Base-by-base conservation (phyloP, 371 early-diverging fungal species). In the Mucor plumbeus region DNA sequence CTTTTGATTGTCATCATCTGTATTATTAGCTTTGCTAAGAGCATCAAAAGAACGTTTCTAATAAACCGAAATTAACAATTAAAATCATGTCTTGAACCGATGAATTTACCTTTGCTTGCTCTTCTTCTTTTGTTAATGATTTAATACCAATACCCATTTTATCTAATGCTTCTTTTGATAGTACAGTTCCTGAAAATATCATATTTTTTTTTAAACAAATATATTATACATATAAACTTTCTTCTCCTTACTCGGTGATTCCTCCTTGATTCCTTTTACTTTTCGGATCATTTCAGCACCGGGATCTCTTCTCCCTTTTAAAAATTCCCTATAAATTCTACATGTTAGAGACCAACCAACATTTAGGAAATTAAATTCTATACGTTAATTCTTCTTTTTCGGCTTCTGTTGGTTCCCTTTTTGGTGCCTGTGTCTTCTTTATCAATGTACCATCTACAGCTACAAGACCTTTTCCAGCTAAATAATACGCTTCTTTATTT, bases 251-350 rank as follows among this genome's bases (percentile, higher is more conserved):
- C 75, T 67, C 63, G 63, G 59, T 33, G 48, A 39, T 61, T 73
- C 74, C n/a, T 76, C 74, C 41, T 71, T 43, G 35, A 82, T 79
- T 7, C 79, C 79, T 56, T 67, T 73, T 39, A 76, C 38, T 69
- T 73, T 75, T 59, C 82, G 67, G 41, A 82, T 65, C 75, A 77
- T 79, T 61, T 74, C 66, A 59, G 82, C 77, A 41, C 82, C 82
- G 54, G 74, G 66, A 64, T 81, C 82, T 34, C 59, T 69, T 55
- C 66, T 71, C 7, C 76, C 79, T 31, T 69, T 64, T 47, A 81
- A 65, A 48, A 77, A 74, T 60, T 79, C 65, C 50, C 82, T 81
- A 68, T 57, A 65, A 15, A 38, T 47, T 19, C 26, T 61, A 56
- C 34, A 33, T 33, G 11, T 54, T 61, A 60, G 61, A 50, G 58